phyloP scores from a whole-genome alignment of 2,329 filamentous ascomycete species.

The Ophiosphaerella herpotricha region DNA sequence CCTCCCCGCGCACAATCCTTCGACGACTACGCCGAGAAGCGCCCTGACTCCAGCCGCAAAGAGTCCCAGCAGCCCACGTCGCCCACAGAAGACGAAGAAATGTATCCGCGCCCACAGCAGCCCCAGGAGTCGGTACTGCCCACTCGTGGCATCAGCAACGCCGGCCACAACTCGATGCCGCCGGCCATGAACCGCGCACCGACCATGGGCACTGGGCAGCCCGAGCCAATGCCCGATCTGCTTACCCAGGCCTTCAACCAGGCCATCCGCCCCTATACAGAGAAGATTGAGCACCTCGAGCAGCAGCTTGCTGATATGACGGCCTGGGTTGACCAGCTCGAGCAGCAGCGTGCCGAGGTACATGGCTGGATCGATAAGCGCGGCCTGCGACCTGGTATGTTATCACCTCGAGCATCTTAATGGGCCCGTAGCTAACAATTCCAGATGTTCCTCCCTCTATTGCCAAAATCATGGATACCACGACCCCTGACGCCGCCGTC shows the following conservation, averaged over 20 bases:
- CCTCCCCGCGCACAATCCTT: slow-evolving; percentile 47
- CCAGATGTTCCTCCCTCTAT: slow-evolving; percentile 59
- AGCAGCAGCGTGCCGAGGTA: slow-evolving; percentile 57
- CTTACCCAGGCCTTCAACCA: slow-evolving; percentile 59
- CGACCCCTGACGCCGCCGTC: slow-evolving; percentile 54
- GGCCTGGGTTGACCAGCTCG: slow-evolving; percentile 56
- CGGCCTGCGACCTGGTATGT: slow-evolving; percentile 56
- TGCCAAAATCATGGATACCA: slow-evolving; percentile 58
- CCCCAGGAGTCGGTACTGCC: slow-evolving; percentile 45
- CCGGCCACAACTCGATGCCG: slow-evolving; percentile 25
- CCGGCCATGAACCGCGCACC: slow-evolving; percentile 29
- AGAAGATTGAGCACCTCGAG: slow-evolving; percentile 58
- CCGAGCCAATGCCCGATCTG: slow-evolving; percentile 56
- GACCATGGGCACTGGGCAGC: slow-evolving; percentile 25
- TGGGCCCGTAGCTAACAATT: slow-evolving; percentile 14
- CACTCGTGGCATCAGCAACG: slow-evolving; percentile 24
- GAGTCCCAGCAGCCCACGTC: slow-evolving; percentile 36
- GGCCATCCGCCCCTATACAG: slow-evolving; percentile 57
- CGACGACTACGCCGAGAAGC: slow-evolving; percentile 48
- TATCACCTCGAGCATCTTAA: background rate
- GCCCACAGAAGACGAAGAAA: slow-evolving; percentile 41
- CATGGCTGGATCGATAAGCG: slow-evolving; percentile 62
- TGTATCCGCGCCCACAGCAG: slow-evolving; percentile 52
- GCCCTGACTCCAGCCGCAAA: slow-evolving; percentile 47
- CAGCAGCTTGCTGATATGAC: slow-evolving; percentile 56